Evolutionary conservation across 768 basidiomycete genomes (phyloP), one percentile per base, ranked within the genome.

Genomic region (Hygrophoropsis aurantiaca): DNA sequence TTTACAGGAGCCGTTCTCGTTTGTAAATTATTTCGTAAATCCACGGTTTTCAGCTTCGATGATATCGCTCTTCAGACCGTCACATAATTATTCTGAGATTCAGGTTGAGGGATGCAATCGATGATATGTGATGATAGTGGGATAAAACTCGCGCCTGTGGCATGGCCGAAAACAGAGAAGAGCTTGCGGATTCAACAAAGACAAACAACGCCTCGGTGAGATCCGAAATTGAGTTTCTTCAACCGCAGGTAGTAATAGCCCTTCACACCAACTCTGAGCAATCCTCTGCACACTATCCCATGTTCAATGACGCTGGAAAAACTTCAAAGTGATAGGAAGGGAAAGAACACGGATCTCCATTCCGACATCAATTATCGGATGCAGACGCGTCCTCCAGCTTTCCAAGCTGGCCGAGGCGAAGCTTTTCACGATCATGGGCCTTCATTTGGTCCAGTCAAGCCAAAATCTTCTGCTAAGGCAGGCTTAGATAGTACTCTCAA

Each of bases 191-290:
- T 54, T 19, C 40, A 66, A 64, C 51, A 65, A 13, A 49, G 26
- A 34, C 59, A 60, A 64, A 64, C 54, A 64, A 66, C 62, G 55
- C 55, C 53, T 40, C 52, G 51, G 32, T 5, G 46, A 55, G 18
- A 46, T 32, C 43, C 42, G 38, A 42, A 41, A 30, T 13, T 6
- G 13, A 6, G 40, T 46, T 46, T 20, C 18, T 40, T 9, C 26
- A 32, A 19, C n/a, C n/a, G n/a, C n/a, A n/a, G n/a, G n/a, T n/a
- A 11, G 15, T 23, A 19, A 18, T 27, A 46, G 30, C 15, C 24
- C 36, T 15, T 37, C 41, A 16, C 33, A 15, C 21, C 36, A 44
- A 40, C 34, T 8, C 24, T 40, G 19, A 46, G 44, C 44, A 46
- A 36, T 43, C 19, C 27, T 30, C 13, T 13, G 27, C 27, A 30